Conservation (phyloP, 176 grass and related monocot species). For the Secale cereale region DNA sequence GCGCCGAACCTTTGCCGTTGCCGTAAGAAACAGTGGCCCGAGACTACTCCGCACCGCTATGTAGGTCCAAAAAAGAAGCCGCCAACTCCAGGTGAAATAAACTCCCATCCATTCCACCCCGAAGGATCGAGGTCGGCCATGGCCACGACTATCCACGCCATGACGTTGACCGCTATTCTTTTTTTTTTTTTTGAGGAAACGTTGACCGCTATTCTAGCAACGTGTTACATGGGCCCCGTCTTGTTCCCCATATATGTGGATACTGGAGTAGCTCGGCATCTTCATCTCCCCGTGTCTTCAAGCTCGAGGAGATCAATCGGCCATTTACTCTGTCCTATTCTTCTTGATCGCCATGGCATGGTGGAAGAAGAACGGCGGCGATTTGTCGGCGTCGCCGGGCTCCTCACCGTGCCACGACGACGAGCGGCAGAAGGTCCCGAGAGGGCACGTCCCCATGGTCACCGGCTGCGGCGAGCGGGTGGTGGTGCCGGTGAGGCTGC, state of each 20-base stretch:
- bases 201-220: too few species aligned
- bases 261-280: too few species aligned
- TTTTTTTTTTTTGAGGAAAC: too few species aligned
- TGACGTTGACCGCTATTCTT: neutral
- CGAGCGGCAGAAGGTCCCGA: neutral
- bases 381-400: too few species aligned
- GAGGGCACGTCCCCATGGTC: slow-evolving; percentile 45
- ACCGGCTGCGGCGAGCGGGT: slow-evolving; percentile 36
- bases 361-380: too few species aligned
- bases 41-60: too few species aligned
- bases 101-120: neutral
- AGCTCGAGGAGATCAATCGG: too few species aligned
- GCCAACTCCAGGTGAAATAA: neutral
- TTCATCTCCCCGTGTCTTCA: too few species aligned
- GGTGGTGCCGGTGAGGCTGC: slow-evolving; percentile 50
- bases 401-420: too few species aligned
- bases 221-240: neutral
- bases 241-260: too few species aligned
- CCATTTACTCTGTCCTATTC: too few species aligned
- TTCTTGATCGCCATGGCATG: too few species aligned
- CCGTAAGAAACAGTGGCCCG: neutral
- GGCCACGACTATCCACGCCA: neutral
- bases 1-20: neutral
- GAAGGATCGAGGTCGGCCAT: neutral
- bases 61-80: neutral